Conservation (phyloP, 1,139 yeast genomes). For the Kodamaea sp. region DNA sequence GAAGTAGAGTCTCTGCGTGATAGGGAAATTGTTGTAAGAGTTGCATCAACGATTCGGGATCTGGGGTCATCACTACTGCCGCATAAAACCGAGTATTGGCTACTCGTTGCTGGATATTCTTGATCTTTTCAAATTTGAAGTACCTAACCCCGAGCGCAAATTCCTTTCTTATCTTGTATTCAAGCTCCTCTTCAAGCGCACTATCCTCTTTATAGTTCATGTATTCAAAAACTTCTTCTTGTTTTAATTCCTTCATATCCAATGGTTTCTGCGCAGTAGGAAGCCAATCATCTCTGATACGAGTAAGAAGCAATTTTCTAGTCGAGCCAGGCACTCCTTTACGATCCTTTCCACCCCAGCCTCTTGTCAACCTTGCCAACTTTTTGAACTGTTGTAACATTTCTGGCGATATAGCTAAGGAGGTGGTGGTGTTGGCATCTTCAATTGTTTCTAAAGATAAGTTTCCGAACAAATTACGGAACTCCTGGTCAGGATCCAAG, state of each 20-base stretch:
- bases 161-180: slow-evolving; percentile 45
- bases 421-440: slow-evolving; percentile 68
- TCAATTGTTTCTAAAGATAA: slow-evolving; percentile 67
- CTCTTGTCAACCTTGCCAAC: slow-evolving; percentile 62
- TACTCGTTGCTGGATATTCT: slow-evolving; percentile 39
- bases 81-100: slow-evolving; percentile 66
- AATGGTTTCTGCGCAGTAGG: slow-evolving; percentile 70
- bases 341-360: slow-evolving; percentile 84
- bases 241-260: slow-evolving; percentile 56
- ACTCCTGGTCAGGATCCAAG: slow-evolving; percentile 80
- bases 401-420: slow-evolving; percentile 65
- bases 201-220: slow-evolving; percentile 41
- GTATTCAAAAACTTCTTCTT: slow-evolving; percentile 42
- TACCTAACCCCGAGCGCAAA: slow-evolving; percentile 52
- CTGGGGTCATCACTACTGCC: slow-evolving; percentile 67
- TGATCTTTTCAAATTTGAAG: slow-evolving; percentile 51
- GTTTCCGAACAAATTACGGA: slow-evolving; percentile 71
- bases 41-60: slow-evolving; percentile 65
- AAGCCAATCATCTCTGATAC: slow-evolving; percentile 79
- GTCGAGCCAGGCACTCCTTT: slow-evolving; percentile 72
- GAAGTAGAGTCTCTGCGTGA: slow-evolving; percentile 76
- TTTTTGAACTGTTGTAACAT: slow-evolving; percentile 63
- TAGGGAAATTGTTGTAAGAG: slow-evolving; percentile 65
- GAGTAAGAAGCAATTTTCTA: slow-evolving; percentile 66
- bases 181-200: slow-evolving; percentile 30